Conservation (phyloP, 495 filamentous ascomycete genomes). For the Aspergillus diversus region DNA sequence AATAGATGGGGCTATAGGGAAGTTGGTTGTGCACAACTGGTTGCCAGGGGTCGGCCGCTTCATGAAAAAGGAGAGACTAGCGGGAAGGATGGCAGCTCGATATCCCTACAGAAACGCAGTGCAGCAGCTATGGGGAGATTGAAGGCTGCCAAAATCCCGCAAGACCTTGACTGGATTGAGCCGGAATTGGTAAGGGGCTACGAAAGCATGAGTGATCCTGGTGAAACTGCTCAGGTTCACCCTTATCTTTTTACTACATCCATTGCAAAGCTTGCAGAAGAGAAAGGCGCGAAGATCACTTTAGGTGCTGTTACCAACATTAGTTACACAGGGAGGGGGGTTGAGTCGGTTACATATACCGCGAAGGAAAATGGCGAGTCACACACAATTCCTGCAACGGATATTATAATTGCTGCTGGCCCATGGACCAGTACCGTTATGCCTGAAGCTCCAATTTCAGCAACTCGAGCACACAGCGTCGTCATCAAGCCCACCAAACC, state of each 20-base stretch:
- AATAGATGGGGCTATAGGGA: slow-evolving; percentile 87
- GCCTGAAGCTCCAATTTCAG: slow-evolving; percentile 76
- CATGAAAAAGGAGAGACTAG: slow-evolving; percentile 38
- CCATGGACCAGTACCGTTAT: slow-evolving; percentile 84
- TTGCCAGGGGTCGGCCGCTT: slow-evolving; percentile 56
- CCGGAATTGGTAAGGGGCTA: slow-evolving; percentile 68
- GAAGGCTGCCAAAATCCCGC: slow-evolving; percentile 65
- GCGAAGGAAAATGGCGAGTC: slow-evolving; percentile 62
- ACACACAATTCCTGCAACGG: slow-evolving; percentile 72
- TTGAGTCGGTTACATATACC: slow-evolving; percentile 74
- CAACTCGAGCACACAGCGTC: slow-evolving; percentile 86
- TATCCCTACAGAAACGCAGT: slow-evolving; percentile 76
- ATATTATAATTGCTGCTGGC: slow-evolving; percentile 82
- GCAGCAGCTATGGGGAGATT: slow-evolving; percentile 61
- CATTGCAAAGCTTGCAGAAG: slow-evolving; percentile 78
- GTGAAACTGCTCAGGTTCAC: slow-evolving; percentile 90
- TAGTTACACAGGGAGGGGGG: slow-evolving; percentile 52
- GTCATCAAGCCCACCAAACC: slow-evolving; percentile 74
- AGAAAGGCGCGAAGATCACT: slow-evolving; percentile 73
- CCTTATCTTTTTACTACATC: slow-evolving; percentile 89
- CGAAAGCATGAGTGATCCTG: slow-evolving; percentile 79
- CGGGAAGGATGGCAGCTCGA: slow-evolving; percentile 35
- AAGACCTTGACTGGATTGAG: slow-evolving; percentile 87
- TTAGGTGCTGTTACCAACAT: slow-evolving; percentile 69
- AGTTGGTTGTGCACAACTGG: slow-evolving; percentile 74